These are phyloP conservation scores for Purpureocillium lavendulum DNA, from an alignment of 2,329 filamentous ascomycete genomes.

Conservation along the genomic window DNA sequence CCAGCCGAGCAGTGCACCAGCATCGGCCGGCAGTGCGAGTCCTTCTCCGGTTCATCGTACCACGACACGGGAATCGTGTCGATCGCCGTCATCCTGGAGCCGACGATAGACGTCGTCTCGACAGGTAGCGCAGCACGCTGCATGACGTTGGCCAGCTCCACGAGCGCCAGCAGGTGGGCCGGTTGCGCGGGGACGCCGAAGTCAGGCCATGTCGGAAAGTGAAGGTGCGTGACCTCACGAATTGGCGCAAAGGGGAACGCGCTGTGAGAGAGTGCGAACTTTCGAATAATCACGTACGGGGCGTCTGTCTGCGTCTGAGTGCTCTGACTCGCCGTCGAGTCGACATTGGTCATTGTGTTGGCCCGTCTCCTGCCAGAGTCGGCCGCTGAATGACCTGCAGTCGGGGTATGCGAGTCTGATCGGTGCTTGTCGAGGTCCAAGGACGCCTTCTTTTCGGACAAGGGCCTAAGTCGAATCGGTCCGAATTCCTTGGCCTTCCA, in stretches of 20 bases:
- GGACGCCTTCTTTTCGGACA: conserved; percentile 77
- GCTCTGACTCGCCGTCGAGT: conserved; percentile 19
- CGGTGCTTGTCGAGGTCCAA: conserved; percentile 57
- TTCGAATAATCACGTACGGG: conserved; percentile 75
- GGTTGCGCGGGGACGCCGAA: conserved; percentile 90
- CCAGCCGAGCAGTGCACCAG: conserved; percentile 94
- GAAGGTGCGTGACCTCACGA: conserved; percentile 87
- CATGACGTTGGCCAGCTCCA: conserved; percentile 80
- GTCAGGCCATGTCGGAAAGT: conserved; percentile 95
- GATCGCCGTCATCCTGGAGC: conserved; percentile 16
- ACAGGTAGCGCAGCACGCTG: conserved; percentile 47
- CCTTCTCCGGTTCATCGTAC: conserved; percentile 52
- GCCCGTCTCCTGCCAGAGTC: conserved; percentile 43
- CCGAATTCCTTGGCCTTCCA: conserved; percentile 80
- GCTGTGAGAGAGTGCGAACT: conserved; percentile 74
- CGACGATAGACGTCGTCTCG: conserved; percentile 30
- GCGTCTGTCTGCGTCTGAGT: conserved; percentile 38
- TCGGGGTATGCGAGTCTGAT: conserved; percentile 23
- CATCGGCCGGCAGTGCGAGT: conserved; percentile 54
- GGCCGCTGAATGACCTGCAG: conserved; percentile 14
- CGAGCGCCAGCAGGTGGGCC: conserved; percentile 73
- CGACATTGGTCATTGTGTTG: conserved; percentile 41
- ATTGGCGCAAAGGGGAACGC: conserved; percentile 75
- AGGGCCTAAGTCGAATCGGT: conserved; percentile 60
- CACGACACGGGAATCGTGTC: conserved; percentile 31